These are phyloP conservation scores for Mrakia blollopis DNA, from an alignment of 768 basidiomycete species.

Conservation along the genomic window DNA sequence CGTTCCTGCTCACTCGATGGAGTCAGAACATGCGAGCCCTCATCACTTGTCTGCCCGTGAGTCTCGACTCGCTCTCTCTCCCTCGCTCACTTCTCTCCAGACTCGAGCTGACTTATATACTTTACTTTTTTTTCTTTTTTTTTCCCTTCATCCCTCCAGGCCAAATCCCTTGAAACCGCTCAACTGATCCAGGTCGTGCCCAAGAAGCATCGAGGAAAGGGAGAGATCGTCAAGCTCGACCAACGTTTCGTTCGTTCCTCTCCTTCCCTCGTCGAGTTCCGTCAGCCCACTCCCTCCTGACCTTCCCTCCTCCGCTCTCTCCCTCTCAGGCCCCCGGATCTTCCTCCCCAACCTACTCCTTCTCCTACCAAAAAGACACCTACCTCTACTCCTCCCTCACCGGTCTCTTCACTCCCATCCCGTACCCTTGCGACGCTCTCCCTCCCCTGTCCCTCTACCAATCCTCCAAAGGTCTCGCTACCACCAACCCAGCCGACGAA, in stretches of 20 bases:
- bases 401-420: constrained; percentile 69
- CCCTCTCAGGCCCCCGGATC: constrained; percentile 13
- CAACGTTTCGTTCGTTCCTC: constrained; percentile 50
- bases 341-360: constrained; percentile 57
- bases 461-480: constrained; percentile 51
- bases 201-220: constrained; percentile 72
- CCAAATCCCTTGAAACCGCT: neutral
- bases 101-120: neutral
- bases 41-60: constrained; percentile 71
- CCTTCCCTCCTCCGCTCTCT: no score
- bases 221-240: constrained; percentile 74
- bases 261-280: neutral
- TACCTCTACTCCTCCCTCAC: constrained; percentile 63
- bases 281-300: neutral
- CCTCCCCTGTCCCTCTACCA: constrained; percentile 66
- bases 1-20: constrained; percentile 89
- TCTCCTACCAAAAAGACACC: constrained; percentile 92
- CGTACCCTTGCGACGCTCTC: constrained; percentile 73
- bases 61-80: constrained; percentile 31
- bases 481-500: constrained; percentile 46
- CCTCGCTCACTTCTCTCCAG: no score
- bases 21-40: constrained; percentile 69
- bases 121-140: neutral
- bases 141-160: neutral
- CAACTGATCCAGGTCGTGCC: constrained; percentile 72